These are phyloP conservation scores for Agarophyton chilense DNA, from an alignment of 23 red algal genomes.

Conservation along the genomic window DNA sequence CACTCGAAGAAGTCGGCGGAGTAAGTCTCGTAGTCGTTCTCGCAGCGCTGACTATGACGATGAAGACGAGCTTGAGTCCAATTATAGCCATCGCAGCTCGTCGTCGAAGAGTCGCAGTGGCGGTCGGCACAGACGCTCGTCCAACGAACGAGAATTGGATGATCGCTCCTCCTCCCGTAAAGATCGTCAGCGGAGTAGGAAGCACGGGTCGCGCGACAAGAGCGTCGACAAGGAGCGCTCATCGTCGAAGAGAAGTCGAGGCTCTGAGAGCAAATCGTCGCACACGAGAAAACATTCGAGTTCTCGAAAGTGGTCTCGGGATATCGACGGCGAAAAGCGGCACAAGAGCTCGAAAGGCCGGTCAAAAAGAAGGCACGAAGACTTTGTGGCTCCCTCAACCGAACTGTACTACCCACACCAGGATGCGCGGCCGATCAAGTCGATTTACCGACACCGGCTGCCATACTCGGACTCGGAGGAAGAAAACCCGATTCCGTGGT, in stretches of 20 bases:
- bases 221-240: constrained; percentile 32
- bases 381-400: not conserved
- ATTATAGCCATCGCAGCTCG: not conserved
- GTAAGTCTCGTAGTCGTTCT: constrained; percentile 11
- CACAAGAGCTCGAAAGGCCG: constrained; percentile 29
- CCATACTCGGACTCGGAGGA: constrained; percentile 31
- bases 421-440: not conserved
- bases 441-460: constrained; percentile 41
- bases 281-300: constrained; percentile 13
- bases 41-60: not conserved
- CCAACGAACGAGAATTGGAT: not conserved
- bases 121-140: not conserved
- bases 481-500: constrained; percentile 63
- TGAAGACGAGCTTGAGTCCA: constrained; percentile 19
- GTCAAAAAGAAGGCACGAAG: constrained; percentile 5
- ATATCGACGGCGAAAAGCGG: constrained; percentile 15
- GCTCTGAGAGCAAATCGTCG: constrained; percentile 22
- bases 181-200: not conserved
- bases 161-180: not conserved
- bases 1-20: not conserved
- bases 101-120: not conserved
- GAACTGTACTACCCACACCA: not conserved
- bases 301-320: not conserved
- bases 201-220: constrained; percentile 2
- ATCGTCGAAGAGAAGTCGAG: constrained; percentile 33